These are phyloP conservation scores for Aspergillus sp. DNA, from an alignment of 2,329 filamentous ascomycete genomes.

Conservation along the genomic window DNA sequence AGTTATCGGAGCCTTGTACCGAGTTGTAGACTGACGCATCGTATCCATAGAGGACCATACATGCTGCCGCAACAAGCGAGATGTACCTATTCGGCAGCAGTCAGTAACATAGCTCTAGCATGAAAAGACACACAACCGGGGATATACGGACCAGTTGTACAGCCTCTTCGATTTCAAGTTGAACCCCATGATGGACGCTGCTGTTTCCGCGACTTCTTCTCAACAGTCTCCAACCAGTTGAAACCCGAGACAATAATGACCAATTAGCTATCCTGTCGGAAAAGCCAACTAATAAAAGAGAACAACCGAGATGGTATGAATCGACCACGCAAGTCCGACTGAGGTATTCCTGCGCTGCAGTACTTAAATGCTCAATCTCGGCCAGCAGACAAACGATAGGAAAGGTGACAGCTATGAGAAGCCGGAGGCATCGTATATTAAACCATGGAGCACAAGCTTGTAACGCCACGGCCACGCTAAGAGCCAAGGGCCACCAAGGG, in stretches of 20 bases:
- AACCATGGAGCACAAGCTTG: background rate
- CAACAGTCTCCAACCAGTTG: background rate
- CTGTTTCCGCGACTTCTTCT: background rate
- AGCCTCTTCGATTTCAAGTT: constrained; percentile 24
- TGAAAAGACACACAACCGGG: background rate
- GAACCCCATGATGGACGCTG: constrained; percentile 17
- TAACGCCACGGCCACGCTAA: constrained; percentile 4
- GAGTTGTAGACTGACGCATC: constrained; percentile 73
- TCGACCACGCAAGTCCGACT: background rate
- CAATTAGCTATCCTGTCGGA: background rate
- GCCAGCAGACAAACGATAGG: constrained; percentile 2
- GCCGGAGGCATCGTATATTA: constrained; percentile 18
- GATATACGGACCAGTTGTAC: constrained; percentile 28
- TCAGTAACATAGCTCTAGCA: background rate
- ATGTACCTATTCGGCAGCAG: constrained; percentile 52
- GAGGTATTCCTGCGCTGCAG: no score
- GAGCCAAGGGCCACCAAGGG: constrained; percentile 8
- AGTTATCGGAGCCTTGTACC: constrained; percentile 65
- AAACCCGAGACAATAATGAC: background rate
- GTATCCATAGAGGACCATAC: constrained; percentile 73
- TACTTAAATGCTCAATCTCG: background rate
- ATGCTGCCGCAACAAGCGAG: constrained; percentile 67
- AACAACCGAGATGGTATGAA: background rate
- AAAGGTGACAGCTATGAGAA: background rate
- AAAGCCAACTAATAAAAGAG: background rate